Conservation (phyloP, 768 basidiomycete genomes). For the Auricularia sp. region DNA sequence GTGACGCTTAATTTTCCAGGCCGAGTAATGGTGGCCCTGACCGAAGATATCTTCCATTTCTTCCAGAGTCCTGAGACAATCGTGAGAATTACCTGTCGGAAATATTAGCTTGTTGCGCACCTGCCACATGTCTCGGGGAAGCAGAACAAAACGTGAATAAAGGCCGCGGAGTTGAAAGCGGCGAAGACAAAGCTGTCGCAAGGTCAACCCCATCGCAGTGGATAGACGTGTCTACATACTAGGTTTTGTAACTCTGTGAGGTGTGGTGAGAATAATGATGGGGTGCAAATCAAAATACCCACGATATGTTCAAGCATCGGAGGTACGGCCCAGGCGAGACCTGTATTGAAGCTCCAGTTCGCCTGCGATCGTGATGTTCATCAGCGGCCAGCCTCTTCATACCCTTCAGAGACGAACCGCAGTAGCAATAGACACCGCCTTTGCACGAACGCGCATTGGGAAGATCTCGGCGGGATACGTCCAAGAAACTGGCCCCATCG, state of each 20-base stretch:
- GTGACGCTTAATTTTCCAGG: slow-evolving; percentile 38
- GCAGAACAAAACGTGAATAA: slow-evolving; percentile 65
- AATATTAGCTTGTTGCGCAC: background rate
- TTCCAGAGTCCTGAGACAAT: slow-evolving; percentile 42
- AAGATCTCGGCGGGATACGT: slow-evolving; percentile 44
- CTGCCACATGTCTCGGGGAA: slow-evolving; percentile 66
- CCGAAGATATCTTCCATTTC: slow-evolving; percentile 72
- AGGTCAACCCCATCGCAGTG: background rate
- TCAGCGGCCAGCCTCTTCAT: too few species aligned
- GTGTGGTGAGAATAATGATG: too few species aligned
- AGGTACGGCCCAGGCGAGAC: slow-evolving; percentile 66
- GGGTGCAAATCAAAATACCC: slow-evolving; percentile 31
- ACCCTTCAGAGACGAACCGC: slow-evolving; percentile 13
- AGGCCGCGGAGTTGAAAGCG: slow-evolving; percentile 63
- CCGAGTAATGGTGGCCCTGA: slow-evolving; percentile 56
- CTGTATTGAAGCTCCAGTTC: slow-evolving; percentile 58
- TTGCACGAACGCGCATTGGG: slow-evolving; percentile 43
- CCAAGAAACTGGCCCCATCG: slow-evolving; percentile 58
- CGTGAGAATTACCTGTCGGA: slow-evolving; percentile 7
- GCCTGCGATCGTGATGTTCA: background rate
- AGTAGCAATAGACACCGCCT: slow-evolving; percentile 39
- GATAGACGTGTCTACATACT: background rate
- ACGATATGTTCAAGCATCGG: slow-evolving; percentile 57
- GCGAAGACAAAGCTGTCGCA: slow-evolving; percentile 63
- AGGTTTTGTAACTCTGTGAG: background rate